Evolutionary conservation across 176 grass and related monocot genomes (phyloP).

Genomic region (Elaeis guineensis): DNA sequence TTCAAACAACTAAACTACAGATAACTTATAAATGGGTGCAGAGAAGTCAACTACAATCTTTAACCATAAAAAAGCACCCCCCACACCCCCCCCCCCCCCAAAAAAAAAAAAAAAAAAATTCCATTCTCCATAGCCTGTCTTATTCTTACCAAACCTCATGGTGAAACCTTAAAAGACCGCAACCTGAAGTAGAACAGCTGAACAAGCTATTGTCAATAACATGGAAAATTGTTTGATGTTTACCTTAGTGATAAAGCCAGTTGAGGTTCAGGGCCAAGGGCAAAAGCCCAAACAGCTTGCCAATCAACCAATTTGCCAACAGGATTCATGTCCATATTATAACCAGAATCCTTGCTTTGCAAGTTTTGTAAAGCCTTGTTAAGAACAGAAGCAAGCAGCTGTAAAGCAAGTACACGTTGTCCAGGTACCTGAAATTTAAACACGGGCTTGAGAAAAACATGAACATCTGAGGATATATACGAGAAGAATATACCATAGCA

Average conservation of each 20-base stretch:
- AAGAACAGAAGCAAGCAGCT: slow-evolving; percentile 73
- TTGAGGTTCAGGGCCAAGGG: slow-evolving; percentile 84
- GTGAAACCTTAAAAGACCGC: no score
- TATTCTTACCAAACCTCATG: no score
- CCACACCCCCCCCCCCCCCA: fast-evolving
- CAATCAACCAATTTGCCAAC: slow-evolving; percentile 56
- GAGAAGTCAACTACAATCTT: no score
- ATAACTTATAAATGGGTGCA: no score
- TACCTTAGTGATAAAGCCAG: slow-evolving; percentile 79
- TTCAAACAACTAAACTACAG: no score
- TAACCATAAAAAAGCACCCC: no score
- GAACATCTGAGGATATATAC: neutral
- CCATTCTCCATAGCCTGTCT: no score
- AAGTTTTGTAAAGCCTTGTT: slow-evolving; percentile 58
- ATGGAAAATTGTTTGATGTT: neutral
- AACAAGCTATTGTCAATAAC: no score
- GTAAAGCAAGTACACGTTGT: slow-evolving; percentile 70
- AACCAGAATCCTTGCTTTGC: slow-evolving; percentile 39
- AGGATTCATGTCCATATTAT: slow-evolving; percentile 24
- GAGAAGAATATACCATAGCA: no score
- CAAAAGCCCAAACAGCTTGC: slow-evolving; percentile 96
- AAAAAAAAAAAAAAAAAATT: no score
- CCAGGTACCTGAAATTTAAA: slow-evolving; percentile 74
- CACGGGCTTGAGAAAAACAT: neutral
- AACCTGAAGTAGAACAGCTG: no score